Percentiles rank a stretch among this genome's conserved stretches.
phyloP scores from a whole-genome alignment of 805 yeast species.

The Myxozyma neotropica region DNA sequence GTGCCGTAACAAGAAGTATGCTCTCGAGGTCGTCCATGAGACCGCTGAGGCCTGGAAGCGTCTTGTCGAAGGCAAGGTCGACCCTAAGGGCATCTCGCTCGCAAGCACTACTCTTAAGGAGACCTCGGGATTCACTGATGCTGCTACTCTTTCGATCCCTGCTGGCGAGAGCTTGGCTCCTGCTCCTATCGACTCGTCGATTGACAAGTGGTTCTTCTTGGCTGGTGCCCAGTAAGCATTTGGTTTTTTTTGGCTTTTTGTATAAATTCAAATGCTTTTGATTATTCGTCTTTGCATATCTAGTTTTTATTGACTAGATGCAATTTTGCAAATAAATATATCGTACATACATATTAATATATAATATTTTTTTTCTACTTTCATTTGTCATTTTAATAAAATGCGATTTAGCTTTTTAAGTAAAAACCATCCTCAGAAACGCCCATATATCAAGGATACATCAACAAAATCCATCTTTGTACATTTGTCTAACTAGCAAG shows the following conservation, averaged over 20 bases:
- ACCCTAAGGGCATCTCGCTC: constrained; percentile 67
- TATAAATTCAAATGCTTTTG: too few species aligned
- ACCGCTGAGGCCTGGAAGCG: constrained; percentile 83
- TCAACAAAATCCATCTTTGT: background rate
- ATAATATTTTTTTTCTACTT: too few species aligned
- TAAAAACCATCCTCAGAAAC: too few species aligned
- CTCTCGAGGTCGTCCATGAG: constrained; percentile 80
- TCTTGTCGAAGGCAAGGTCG: constrained; percentile 62
- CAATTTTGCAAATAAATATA: too few species aligned
- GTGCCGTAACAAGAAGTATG: constrained; percentile 83
- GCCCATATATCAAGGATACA: background rate
- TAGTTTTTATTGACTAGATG: too few species aligned
- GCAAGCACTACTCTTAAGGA: constrained; percentile 71
- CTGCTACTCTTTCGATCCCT: constrained; percentile 57
- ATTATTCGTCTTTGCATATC: background rate
- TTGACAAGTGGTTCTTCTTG: constrained; percentile 98
- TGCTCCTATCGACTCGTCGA: constrained; percentile 93
- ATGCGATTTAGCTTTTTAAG: too few species aligned
- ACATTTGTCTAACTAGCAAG: constrained; percentile 25
- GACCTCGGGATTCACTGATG: constrained; percentile 56
- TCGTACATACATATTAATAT: too few species aligned
- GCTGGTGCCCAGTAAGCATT: constrained; percentile 46
- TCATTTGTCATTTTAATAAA: background rate
- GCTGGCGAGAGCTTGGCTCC: constrained; percentile 60
- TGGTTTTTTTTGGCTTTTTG: too few species aligned